Percentiles rank a stretch among this genome's conserved stretches.
phyloP scores from a whole-genome alignment of 2,329 filamentous ascomycete species.

The Pseudonectria buxi region DNA sequence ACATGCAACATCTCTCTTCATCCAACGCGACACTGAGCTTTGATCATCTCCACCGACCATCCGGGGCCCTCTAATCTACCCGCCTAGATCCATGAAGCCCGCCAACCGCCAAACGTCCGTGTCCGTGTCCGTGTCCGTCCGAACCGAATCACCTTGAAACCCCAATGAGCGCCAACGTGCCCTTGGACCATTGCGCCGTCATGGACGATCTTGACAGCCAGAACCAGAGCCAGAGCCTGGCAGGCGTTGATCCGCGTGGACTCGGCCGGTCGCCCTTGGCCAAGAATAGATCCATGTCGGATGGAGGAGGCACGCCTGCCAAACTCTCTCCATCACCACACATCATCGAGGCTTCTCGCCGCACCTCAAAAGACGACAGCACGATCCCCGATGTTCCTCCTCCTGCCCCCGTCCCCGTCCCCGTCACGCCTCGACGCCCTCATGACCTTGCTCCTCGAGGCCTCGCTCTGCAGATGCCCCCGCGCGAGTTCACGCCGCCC shows the following conservation, averaged over 20 bases:
- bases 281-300: conserved; percentile 59
- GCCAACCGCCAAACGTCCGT: no score
- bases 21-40: no score
- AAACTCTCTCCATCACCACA: conserved; percentile 53
- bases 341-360: conserved; percentile 46
- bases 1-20: no score
- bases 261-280: conserved; percentile 33
- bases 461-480: conserved; percentile 38
- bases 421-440: conserved; percentile 67
- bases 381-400: conserved; percentile 37
- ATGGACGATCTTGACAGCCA: conserved; percentile 28
- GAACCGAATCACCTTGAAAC: no score
- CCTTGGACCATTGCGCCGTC: conserved; percentile 21
- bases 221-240: conserved; percentile 11
- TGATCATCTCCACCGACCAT: no score
- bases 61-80: no score
- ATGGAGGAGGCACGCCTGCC: conserved; percentile 50
- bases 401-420: conserved; percentile 48
- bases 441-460: conserved; percentile 52
- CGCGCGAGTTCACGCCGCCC: conserved; percentile 31
- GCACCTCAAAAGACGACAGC: conserved; percentile 61
- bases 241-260: conserved; percentile 7
- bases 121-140: no score
- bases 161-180: no score
- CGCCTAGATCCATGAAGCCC: no score